Evolutionary conservation across 2,329 filamentous ascomycete genomes (phyloP).

Genomic region (Mycogone perniciosa): DNA sequence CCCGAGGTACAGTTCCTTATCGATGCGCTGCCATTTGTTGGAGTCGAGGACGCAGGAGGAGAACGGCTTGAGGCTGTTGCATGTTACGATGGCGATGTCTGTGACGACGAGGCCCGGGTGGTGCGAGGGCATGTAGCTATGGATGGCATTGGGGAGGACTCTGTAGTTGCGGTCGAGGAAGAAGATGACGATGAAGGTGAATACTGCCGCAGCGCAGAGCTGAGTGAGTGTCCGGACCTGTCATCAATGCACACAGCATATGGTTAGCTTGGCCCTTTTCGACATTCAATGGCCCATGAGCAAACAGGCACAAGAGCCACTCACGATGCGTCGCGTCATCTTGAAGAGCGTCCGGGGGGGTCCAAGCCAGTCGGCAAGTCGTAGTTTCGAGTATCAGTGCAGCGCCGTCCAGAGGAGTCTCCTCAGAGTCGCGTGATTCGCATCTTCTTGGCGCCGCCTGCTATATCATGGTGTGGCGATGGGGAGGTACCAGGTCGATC

Average conservation of each 20-base stretch:
- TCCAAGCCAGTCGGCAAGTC: background rate
- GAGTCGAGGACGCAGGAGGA: constrained; percentile 70
- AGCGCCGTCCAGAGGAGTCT: constrained; percentile 6
- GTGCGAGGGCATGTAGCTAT: constrained; percentile 80
- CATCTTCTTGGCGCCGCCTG: constrained; percentile 8
- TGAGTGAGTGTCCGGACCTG: constrained; percentile 67
- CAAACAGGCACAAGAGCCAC: constrained; percentile 11
- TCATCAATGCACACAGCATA: background rate
- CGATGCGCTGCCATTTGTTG: constrained; percentile 69
- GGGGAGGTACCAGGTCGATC: background rate
- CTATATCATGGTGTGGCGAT: constrained; percentile 1
- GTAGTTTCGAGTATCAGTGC: background rate
- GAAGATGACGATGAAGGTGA: constrained; percentile 66
- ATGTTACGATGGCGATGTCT: constrained; percentile 72
- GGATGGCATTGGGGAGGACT: constrained; percentile 77
- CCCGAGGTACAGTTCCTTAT: constrained; percentile 82
- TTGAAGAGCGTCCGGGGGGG: constrained; percentile 11
- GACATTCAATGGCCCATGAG: background rate
- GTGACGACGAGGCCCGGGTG: constrained; percentile 80
- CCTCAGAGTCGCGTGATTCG: constrained; percentile 8
- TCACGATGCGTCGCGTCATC: constrained; percentile 35
- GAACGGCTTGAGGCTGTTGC: constrained; percentile 67
- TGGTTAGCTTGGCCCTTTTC: background rate
- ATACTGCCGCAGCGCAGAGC: constrained; percentile 57
- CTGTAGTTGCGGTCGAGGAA: constrained; percentile 85